phyloP scores from a whole-genome alignment of 2,329 filamentous ascomycete species.

The Cadophora sp. region DNA sequence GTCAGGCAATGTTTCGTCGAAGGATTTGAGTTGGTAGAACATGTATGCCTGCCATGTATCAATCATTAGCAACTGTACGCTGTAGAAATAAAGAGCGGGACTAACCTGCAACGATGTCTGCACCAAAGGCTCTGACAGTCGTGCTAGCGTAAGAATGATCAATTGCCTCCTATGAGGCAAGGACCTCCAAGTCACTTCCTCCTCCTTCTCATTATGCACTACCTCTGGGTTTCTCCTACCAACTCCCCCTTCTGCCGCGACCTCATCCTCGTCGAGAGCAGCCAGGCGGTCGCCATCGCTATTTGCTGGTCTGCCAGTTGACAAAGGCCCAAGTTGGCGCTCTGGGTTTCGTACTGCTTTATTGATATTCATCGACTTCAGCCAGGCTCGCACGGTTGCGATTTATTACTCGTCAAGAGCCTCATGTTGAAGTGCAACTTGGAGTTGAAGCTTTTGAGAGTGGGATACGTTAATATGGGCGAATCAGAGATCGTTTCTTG shows the following conservation, averaged over 20 bases:
- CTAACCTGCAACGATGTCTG: constrained; percentile 64
- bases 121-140: constrained; percentile 81
- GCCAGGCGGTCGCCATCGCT: constrained; percentile 22
- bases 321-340: constrained; percentile 15
- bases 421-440: constrained; percentile 18
- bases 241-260: constrained; percentile 23
- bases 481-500: constrained; percentile 20
- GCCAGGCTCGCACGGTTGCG: constrained; percentile 19
- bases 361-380: constrained; percentile 26
- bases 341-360: not conserved
- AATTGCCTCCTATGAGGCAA: constrained; percentile 69
- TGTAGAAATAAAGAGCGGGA: constrained; percentile 44
- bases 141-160: constrained; percentile 76
- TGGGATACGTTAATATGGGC: constrained; percentile 20
- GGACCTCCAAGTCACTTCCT: constrained; percentile 25
- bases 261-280: constrained; percentile 27
- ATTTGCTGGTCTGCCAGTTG: not conserved
- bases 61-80: not conserved
- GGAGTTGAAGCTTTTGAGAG: constrained; percentile 20
- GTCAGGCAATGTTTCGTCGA: constrained; percentile 60
- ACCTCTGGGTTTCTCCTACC: not conserved
- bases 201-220: constrained; percentile 21
- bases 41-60: constrained; percentile 61
- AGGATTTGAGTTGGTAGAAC: constrained; percentile 88
- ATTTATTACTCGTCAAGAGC: not conserved